Evolutionary conservation across 805 yeast species (phyloP).

Genomic region (Pichia sporocuriosa): DNA sequence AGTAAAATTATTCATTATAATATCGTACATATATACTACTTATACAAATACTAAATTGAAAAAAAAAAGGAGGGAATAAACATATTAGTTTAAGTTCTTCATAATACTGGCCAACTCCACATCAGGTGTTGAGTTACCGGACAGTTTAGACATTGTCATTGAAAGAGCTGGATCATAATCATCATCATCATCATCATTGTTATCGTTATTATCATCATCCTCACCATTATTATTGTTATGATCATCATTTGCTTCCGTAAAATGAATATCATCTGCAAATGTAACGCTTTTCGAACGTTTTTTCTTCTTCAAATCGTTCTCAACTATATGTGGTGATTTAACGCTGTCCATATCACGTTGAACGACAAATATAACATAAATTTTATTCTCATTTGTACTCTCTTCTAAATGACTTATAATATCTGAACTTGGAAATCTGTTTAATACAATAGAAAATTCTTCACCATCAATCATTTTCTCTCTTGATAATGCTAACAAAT

Average conservation of each 20-base stretch:
- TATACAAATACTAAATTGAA: too few species aligned
- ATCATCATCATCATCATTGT: slow-evolving; percentile 4
- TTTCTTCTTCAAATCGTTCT: too few species aligned
- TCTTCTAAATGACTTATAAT: slow-evolving; percentile 12
- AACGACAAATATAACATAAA: slow-evolving; percentile 27
- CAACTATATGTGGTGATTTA: too few species aligned
- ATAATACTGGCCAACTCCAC: not conserved
- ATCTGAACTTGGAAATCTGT: slow-evolving; percentile 17
- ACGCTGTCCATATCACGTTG: slow-evolving; percentile 17
- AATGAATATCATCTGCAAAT: not conserved
- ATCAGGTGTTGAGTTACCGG: not conserved
- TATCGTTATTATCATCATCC: not conserved
- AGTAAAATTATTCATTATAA: too few species aligned
- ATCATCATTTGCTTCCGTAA: not conserved
- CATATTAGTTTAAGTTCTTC: slow-evolving; percentile 1
- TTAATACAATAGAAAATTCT: slow-evolving; percentile 17
- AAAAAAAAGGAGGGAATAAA: too few species aligned
- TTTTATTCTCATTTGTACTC: slow-evolving; percentile 12
- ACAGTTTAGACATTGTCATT: slow-evolving; percentile 2
- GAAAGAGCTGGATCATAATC: slow-evolving; percentile 8
- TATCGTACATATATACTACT: not conserved
- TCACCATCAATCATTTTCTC: slow-evolving; percentile 14
- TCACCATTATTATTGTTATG: not conserved
- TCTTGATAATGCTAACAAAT: slow-evolving; percentile 35
- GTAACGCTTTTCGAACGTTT: not conserved